phyloP scores from a whole-genome alignment of 2,329 filamentous ascomycete genomes.

The Pseudovirgaria hyperparasitica region DNA sequence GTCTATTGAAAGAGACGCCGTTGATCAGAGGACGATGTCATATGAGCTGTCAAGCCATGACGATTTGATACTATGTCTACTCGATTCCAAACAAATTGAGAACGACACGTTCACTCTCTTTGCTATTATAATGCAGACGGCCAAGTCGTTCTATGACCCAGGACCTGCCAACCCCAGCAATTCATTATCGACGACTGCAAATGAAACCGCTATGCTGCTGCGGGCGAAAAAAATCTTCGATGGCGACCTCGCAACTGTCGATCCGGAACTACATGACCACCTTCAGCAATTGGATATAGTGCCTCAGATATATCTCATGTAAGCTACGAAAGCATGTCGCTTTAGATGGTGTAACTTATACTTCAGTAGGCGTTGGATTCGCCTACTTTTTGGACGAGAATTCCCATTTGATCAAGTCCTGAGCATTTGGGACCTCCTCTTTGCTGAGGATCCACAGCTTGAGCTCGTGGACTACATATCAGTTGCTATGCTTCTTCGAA shows the following conservation, averaged over 20 bases:
- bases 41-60: slow-evolving; percentile 25
- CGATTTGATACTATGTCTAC: slow-evolving; percentile 46
- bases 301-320: slow-evolving; percentile 97
- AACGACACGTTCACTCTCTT: slow-evolving; percentile 87
- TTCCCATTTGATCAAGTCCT: slow-evolving; percentile 81
- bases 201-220: slow-evolving; percentile 61
- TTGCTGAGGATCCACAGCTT: slow-evolving; percentile 70
- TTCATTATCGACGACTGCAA: slow-evolving; percentile 4
- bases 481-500: slow-evolving; percentile 81
- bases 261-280: slow-evolving; percentile 73
- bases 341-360: slow-evolving; percentile 9
- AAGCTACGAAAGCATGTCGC: slow-evolving; percentile 16
- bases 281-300: slow-evolving; percentile 74
- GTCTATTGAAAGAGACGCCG: slow-evolving; percentile 69
- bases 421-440: slow-evolving; percentile 79
- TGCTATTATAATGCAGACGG: slow-evolving; percentile 73
- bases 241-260: slow-evolving; percentile 60
- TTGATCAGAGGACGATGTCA: slow-evolving; percentile 35
- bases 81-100: slow-evolving; percentile 66
- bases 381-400: slow-evolving; percentile 83
- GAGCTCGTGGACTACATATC: slow-evolving; percentile 84
- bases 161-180: slow-evolving; percentile 20
- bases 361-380: slow-evolving; percentile 68
- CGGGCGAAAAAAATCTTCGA: slow-evolving; percentile 83
- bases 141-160: slow-evolving; percentile 77